phyloP scores from a whole-genome alignment of 1,284 basidiomycete genomes.

The Mycena citricolor region DNA sequence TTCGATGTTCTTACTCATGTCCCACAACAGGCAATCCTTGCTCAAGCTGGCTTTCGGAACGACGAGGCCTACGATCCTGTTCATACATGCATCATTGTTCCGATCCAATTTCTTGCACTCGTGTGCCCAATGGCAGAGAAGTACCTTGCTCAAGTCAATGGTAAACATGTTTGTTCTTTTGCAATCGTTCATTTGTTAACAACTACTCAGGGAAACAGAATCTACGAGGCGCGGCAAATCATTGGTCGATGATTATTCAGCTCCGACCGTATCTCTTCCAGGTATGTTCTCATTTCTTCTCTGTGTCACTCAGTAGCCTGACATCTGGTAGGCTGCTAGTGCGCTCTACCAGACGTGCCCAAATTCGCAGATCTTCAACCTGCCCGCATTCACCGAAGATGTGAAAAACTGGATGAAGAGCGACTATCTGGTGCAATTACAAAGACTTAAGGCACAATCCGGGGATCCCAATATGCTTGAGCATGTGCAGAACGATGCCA shows the following conservation, averaged over 20 bases:
- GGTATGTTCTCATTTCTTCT: background rate
- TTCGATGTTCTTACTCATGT: background rate
- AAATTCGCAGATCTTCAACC: slow-evolving; percentile 8
- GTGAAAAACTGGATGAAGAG: slow-evolving; percentile 17
- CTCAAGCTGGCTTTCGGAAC: slow-evolving; percentile 1
- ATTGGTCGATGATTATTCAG: slow-evolving; percentile 1
- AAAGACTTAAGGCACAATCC: slow-evolving; percentile 1
- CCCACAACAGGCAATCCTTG: slow-evolving; percentile 8
- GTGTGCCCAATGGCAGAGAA: slow-evolving; percentile 12
- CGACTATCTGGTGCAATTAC: background rate
- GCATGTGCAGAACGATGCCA: slow-evolving; percentile 1
- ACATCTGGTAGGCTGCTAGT: slow-evolving; percentile 8
- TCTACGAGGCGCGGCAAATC: background rate
- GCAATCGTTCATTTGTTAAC: background rate
- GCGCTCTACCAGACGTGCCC: slow-evolving; percentile 12
- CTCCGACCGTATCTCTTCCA: slow-evolving; percentile 8
- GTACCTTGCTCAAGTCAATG: background rate
- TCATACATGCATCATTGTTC: slow-evolving; percentile 1
- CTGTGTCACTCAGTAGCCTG: too few relatives aligned
- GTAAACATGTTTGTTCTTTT: background rate
- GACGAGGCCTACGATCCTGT: slow-evolving; percentile 9
- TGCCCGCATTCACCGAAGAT: slow-evolving; percentile 7
- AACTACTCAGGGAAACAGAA: background rate
- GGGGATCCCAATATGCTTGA: slow-evolving; percentile 1
- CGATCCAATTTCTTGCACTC: slow-evolving; percentile 4